phyloP scores from a whole-genome alignment of 371 early-diverging fungal genomes.

The Nematocida major region DNA sequence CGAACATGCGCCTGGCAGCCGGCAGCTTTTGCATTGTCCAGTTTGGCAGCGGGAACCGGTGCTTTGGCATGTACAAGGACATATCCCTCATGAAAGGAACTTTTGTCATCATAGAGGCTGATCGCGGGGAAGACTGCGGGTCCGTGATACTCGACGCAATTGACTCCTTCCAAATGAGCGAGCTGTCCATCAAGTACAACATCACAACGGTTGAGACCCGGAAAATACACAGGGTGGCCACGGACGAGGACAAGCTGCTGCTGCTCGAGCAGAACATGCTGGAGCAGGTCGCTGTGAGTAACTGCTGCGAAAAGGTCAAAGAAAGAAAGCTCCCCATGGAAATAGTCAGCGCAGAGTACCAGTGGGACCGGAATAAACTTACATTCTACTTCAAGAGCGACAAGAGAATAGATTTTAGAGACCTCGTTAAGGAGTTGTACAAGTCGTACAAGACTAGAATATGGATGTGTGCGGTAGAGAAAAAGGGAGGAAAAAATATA shows the following conservation, averaged over 20 bases:
- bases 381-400: constrained; percentile 64
- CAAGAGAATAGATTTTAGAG: constrained; percentile 85
- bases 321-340: constrained; percentile 57
- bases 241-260: constrained; percentile 53
- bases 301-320: constrained; percentile 51
- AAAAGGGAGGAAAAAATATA: constrained; percentile 28
- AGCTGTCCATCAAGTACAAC: constrained; percentile 46
- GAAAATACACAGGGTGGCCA: constrained; percentile 61
- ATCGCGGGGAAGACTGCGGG: constrained; percentile 65
- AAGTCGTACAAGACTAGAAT: constrained; percentile 95
- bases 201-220: constrained; percentile 57
- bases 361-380: constrained; percentile 65
- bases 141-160: constrained; percentile 35
- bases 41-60: constrained; percentile 58
- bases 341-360: constrained; percentile 64
- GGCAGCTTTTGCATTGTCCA: constrained; percentile 59
- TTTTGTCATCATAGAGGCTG: constrained; percentile 65
- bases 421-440: constrained; percentile 89
- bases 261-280: constrained; percentile 55
- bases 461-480: constrained; percentile 74
- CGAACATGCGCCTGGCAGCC: not conserved
- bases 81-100: constrained; percentile 23
- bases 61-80: constrained; percentile 44
- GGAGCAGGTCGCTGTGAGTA: constrained; percentile 54
- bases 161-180: constrained; percentile 40